phyloP scores from a whole-genome alignment of 2,329 filamentous ascomycete genomes.

The Colletotrichum nymphaeae region DNA sequence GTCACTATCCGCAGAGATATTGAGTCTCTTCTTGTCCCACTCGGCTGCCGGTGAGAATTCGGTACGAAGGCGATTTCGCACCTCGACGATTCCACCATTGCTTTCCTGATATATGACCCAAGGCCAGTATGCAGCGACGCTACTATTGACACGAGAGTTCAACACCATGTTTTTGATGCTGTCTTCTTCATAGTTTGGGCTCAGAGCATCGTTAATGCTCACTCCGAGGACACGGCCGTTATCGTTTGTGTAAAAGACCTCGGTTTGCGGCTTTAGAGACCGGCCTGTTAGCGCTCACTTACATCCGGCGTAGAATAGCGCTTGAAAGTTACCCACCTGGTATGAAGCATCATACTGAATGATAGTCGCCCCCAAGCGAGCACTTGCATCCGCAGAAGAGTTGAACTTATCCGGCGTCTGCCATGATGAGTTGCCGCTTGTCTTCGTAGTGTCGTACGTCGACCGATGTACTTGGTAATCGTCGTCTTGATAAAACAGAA shows the following conservation, averaged over 20 bases:
- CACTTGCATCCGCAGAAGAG: neutral
- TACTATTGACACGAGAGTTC: neutral
- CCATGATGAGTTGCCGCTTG: neutral
- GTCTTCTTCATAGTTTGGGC: neutral
- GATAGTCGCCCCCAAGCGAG: neutral
- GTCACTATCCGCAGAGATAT: neutral
- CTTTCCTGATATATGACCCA: slow-evolving; percentile 1
- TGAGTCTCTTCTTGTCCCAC: neutral
- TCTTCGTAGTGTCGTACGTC: neutral
- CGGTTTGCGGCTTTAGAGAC: neutral
- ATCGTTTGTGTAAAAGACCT: slow-evolving; percentile 4
- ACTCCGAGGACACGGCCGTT: neutral
- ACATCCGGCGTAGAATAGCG: neutral
- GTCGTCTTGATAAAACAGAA: slow-evolving; percentile 4
- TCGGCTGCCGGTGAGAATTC: neutral
- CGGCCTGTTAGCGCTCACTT: neutral
- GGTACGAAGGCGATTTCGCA: neutral
- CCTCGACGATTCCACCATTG: slow-evolving; percentile 5
- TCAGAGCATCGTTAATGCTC: slow-evolving; percentile 9
- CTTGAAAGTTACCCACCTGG: neutral
- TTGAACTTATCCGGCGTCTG: neutral
- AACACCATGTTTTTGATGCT: slow-evolving; percentile 10
- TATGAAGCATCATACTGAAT: neutral
- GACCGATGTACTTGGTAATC: neutral
- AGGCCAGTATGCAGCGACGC: slow-evolving; percentile 4